phyloP scores from a whole-genome alignment of 2,329 filamentous ascomycete genomes.

The Colletotrichum sublineola region DNA sequence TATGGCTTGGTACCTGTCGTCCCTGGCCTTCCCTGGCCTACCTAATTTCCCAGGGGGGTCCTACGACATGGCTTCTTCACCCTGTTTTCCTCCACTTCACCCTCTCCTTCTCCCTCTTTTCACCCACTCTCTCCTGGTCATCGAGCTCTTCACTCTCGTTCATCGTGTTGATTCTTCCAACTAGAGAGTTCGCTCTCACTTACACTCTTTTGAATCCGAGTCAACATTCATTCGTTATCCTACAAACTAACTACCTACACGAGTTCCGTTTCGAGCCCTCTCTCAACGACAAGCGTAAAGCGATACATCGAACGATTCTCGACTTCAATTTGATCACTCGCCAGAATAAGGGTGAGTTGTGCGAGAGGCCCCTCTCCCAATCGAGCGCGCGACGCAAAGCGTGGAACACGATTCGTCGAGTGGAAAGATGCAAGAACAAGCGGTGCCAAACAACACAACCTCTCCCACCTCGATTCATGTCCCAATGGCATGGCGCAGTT shows the following conservation, averaged over 20 bases:
- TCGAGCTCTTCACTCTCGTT: slow-evolving; percentile 40
- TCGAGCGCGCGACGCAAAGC: neutral
- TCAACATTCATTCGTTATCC: slow-evolving; percentile 39
- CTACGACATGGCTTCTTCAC: slow-evolving; percentile 41
- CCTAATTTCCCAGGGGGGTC: slow-evolving; percentile 41
- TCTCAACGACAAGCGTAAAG: slow-evolving; percentile 12
- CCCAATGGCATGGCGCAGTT: neutral
- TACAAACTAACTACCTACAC: slow-evolving; percentile 21
- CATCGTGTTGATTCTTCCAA: slow-evolving; percentile 42
- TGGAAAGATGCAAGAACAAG: neutral
- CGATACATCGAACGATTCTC: slow-evolving; percentile 23
- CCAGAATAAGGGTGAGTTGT: slow-evolving; percentile 32
- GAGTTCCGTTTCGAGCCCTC: slow-evolving; percentile 25
- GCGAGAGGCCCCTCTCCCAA: neutral
- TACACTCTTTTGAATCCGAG: slow-evolving; percentile 42
- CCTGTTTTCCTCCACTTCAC: slow-evolving; percentile 41
- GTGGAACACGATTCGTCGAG: neutral
- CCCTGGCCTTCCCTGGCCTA: slow-evolving; percentile 25
- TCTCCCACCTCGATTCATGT: neutral
- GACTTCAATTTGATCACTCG: slow-evolving; percentile 19
- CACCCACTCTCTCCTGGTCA: slow-evolving; percentile 26
- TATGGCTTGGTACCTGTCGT: slow-evolving; percentile 23
- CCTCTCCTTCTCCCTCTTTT: slow-evolving; percentile 41
- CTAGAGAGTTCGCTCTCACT: slow-evolving; percentile 43
- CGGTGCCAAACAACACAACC: neutral